A percentile compares a stretch with the other conserved stretches of the same genome.
Evolutionary conservation across 768 basidiomycete genomes (phyloP).

Genomic region (Butyriboletus loyo): DNA sequence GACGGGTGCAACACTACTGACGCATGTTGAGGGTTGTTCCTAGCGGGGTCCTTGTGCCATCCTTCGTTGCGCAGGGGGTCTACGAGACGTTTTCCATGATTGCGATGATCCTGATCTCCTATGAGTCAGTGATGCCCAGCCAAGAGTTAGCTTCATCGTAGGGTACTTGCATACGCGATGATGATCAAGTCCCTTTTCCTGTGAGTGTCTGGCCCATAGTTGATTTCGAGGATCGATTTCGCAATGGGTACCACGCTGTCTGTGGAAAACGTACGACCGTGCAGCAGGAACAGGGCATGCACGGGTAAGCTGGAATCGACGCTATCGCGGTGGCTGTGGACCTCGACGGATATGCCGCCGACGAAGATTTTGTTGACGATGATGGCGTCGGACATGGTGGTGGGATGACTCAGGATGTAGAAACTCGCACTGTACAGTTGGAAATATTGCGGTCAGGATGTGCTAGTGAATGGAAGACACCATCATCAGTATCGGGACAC

Average conservation of each 20-base stretch:
- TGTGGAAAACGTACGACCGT: conserved; percentile 22
- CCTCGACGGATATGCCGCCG: conserved; percentile 27
- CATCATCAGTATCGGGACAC: too few relatives aligned
- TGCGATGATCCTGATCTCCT: conserved; percentile 29
- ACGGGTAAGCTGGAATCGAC: conserved; percentile 20
- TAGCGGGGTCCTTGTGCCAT: conserved; percentile 23
- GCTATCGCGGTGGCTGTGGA: conserved; percentile 21
- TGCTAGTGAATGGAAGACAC: neutral
- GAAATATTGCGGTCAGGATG: neutral
- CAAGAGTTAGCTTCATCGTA: neutral
- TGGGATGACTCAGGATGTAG: neutral
- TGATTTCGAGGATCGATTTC: conserved; percentile 20
- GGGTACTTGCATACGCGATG: conserved; percentile 25
- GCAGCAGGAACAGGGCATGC: conserved; percentile 28
- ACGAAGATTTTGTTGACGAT: conserved; percentile 13
- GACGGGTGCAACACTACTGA: conserved; percentile 10
- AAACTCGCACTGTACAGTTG: neutral
- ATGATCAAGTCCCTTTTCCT: conserved; percentile 28
- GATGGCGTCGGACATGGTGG: conserved; percentile 19
- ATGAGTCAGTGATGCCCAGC: neutral
- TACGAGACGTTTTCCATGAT: conserved; percentile 28
- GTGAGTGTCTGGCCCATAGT: conserved; percentile 7
- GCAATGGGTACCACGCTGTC: conserved; percentile 14
- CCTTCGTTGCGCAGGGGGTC: conserved; percentile 23
- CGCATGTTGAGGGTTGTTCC: conserved; percentile 28